phyloP scores from a whole-genome alignment of 345 rosid genomes.

The Citrus australasica region DNA sequence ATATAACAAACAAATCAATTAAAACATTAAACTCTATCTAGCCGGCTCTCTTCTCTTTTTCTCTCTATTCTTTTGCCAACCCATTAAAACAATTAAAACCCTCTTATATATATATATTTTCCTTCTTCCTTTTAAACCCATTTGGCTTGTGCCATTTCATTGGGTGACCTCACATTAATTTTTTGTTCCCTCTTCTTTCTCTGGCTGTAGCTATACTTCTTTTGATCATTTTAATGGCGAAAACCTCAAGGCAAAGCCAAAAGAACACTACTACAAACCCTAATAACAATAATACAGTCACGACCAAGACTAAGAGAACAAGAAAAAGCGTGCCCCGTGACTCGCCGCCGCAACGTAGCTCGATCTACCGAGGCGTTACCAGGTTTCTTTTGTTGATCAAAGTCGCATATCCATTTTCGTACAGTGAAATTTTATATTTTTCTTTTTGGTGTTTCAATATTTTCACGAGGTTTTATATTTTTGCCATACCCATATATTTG shows the following conservation, averaged over 20 bases:
- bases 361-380: constrained; percentile 60
- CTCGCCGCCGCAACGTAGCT: constrained; percentile 60
- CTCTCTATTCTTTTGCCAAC: background rate
- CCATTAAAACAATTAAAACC: background rate
- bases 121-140: background rate
- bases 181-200: constrained; percentile 1
- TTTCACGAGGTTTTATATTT: too few relatives aligned
- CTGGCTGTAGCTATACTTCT: background rate
- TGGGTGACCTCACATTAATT: constrained; percentile 1
- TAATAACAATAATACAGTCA: too few relatives aligned
- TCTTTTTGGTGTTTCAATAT: too few relatives aligned
- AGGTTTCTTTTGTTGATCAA: constrained; percentile 26
- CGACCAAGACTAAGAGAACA: constrained; percentile 37
- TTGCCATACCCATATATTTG: background rate
- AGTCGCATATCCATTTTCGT: background rate
- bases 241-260: constrained; percentile 23
- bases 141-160: background rate
- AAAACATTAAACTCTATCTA: background rate
- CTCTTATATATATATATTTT: background rate
- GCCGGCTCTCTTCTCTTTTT: constrained; percentile 12
- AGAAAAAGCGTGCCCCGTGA: constrained; percentile 51
- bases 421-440: background rate
- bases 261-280: background rate
- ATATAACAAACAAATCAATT: background rate
- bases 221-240: constrained; percentile 35